These are phyloP conservation scores for Hibiscus mutabilis DNA, from an alignment of 345 rosid species.

Conservation along the genomic window DNA sequence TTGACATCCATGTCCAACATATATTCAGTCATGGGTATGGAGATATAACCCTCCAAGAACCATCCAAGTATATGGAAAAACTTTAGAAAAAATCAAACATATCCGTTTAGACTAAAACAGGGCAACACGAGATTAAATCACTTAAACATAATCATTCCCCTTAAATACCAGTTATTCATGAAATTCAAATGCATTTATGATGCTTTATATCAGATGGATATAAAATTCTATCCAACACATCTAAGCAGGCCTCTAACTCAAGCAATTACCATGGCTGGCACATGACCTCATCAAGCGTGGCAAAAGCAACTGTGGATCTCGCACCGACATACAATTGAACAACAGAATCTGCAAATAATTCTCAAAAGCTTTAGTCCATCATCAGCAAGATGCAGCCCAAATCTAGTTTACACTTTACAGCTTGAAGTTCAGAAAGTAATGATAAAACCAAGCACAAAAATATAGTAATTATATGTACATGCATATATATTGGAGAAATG, in stretches of 20 bases:
- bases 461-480: not conserved
- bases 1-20: too few species aligned
- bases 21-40: too few species aligned
- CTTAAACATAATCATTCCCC: not conserved
- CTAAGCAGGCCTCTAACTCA: not conserved
- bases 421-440: not conserved
- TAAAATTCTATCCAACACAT: not conserved
- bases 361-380: constrained; percentile 12
- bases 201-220: not conserved
- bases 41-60: too few species aligned
- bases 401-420: not conserved
- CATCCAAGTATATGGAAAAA: too few species aligned
- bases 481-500: not conserved
- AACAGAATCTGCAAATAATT: constrained; percentile 62
- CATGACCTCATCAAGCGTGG: constrained; percentile 50
- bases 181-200: constrained; percentile 5
- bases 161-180: not conserved
- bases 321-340: constrained; percentile 91
- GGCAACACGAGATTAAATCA: not conserved
- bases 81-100: too few species aligned
- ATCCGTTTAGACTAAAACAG: not conserved
- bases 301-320: constrained; percentile 80
- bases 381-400: not conserved
- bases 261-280: constrained; percentile 43
- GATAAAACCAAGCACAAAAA: not conserved